These are phyloP conservation scores for Rutidosis leptorrhynchoides DNA, from an alignment of 129 eudicot species.

Conservation along the genomic window DNA sequence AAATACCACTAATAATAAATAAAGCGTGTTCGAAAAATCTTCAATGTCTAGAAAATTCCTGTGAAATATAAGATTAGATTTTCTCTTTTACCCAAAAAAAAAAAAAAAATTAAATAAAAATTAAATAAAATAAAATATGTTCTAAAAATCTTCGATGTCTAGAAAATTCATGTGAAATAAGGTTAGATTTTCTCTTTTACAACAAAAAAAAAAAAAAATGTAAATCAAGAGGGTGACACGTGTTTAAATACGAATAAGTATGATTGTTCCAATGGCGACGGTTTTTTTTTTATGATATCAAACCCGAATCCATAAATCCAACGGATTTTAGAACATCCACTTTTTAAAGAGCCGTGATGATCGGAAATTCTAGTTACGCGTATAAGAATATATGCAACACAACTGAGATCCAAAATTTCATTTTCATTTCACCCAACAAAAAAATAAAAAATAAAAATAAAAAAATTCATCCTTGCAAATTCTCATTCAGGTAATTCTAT, in stretches of 20 bases:
- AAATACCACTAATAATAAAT: no score
- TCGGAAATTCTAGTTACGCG: constrained; percentile 10
- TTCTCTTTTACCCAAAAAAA: no score
- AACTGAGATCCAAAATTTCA: constrained; percentile 5
- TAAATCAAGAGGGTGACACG: background rate
- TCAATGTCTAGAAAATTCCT: no score
- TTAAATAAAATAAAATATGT: no score
- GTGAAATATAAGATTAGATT: no score
- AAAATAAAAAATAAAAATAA: background rate
- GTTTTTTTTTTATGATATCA: constrained; percentile 5
- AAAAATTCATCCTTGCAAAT: constrained; percentile 24
- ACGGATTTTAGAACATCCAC: constrained; percentile 19
- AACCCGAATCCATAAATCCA: constrained; percentile 18
- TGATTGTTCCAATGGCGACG: background rate
- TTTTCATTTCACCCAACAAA: background rate
- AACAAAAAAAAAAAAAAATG: background rate
- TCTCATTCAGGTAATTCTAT: constrained; percentile 19
- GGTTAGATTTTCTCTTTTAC: no score
- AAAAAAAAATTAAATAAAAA: no score
- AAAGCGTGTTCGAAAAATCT: no score
- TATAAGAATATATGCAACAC: background rate
- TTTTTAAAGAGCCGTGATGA: constrained; percentile 18
- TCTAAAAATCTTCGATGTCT: no score
- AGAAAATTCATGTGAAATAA: no score
- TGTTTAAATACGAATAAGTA: background rate